Percentiles rank a stretch among this genome's conserved stretches.
These are phyloP conservation scores for Zygosaccharomyces siamensis DNA, from an alignment of 805 yeast species.

Conservation along the genomic window DNA sequence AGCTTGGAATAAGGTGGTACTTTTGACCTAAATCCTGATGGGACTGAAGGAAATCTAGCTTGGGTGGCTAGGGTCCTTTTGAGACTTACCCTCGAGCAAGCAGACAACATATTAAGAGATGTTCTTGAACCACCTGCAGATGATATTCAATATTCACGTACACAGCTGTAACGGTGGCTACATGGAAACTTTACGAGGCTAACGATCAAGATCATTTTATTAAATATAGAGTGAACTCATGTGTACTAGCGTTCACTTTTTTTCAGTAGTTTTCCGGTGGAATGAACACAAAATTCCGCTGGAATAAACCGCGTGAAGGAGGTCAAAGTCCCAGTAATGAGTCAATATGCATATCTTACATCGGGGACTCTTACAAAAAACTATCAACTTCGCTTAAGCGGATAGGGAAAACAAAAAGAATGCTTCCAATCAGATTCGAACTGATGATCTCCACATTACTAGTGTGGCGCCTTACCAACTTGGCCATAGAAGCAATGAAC, in stretches of 20 bases:
- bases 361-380: too few species aligned
- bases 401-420: conserved; percentile 1
- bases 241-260: too few species aligned
- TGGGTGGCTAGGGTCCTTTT: conserved; percentile 26
- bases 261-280: too few species aligned
- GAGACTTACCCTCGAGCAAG: conserved; percentile 15
- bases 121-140: not conserved
- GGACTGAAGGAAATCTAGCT: conserved; percentile 38
- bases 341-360: too few species aligned
- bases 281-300: too few species aligned
- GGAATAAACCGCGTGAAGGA: too few species aligned
- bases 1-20: conserved; percentile 87
- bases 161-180: too few species aligned
- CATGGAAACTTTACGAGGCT: not conserved
- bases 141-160: too few species aligned
- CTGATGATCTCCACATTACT: conserved; percentile 82
- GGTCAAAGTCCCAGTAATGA: too few species aligned
- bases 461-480: conserved; percentile 86
- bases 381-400: too few species aligned
- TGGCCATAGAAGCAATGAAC: conserved; percentile 51
- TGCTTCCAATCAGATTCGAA: conserved; percentile 70
- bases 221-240: not conserved
- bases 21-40: conserved; percentile 59
- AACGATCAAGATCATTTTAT: not conserved
- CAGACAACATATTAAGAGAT: conserved; percentile 22